Evolutionary conservation across 139 green algal species (phyloP), one percentile per base, ranked within the genome.

Genomic region (Volvox reticuliferus): DNA sequence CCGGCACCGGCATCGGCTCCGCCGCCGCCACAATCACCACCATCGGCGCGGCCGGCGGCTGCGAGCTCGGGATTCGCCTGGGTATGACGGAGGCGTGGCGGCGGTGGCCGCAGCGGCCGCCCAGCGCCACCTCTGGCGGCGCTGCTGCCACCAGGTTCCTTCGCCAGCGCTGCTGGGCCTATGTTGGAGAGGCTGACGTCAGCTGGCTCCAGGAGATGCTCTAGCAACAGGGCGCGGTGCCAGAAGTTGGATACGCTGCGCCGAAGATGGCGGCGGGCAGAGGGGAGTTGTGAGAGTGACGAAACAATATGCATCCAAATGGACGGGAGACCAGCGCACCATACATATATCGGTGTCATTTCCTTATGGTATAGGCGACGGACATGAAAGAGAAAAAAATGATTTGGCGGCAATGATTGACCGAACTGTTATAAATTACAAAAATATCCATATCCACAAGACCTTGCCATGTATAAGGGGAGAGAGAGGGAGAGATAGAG

Each of bases 181-280:
- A 20, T 18, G 32, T 2, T 61, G 76, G 76, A 33, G 76, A 26
- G 30, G 76, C 76, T 35, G 18, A 82, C 62, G 69, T 94, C 91
- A 0, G 91, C 92, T 18, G 84, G 88, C 36, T 92, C 77, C 37
- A 96, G 89, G 69, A 94, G 85, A 24, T 90, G n/a, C 22, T 96
- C 94, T 37, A 96, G 91, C 89, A 91, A 84, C 68, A 98, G 93
- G 55, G 94, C 91, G 90, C 97, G 97, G 91, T 97, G 92, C 75
- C 99, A 97, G 95, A 99, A 99, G 71, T 97, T 97, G 67, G 95
- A 86, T 1, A 97, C 95, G 21, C 88, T 95, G 85, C 0, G 32
- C 9, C 44, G 44, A 9, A 55, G 44, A 55, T 5, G 44, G 44
- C 44, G 9, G 44, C 44, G 44, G 44, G 44, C 44, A 55, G 44